Evolutionary conservation across 2,329 filamentous ascomycete species (phyloP).

Genomic region (Dactylellina drechsleri): DNA sequence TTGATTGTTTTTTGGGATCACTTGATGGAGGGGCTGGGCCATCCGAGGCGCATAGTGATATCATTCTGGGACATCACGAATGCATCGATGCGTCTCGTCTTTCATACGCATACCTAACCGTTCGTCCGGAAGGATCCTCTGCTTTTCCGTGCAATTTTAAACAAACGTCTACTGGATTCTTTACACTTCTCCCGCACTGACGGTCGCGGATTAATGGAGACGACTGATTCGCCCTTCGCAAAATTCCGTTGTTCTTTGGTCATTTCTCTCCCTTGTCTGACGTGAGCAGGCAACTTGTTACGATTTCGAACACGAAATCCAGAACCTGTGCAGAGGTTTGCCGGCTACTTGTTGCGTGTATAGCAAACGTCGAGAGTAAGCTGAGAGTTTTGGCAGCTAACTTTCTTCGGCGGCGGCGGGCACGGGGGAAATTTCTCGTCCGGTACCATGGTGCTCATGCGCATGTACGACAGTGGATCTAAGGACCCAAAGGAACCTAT

Average conservation of each 20-base stretch:
- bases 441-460: too few relatives aligned
- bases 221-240: constrained; percentile 31
- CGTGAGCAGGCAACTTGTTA: constrained; percentile 31
- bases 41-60: constrained; percentile 17
- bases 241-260: constrained; percentile 17
- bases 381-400: constrained; percentile 28
- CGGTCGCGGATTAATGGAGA: background rate
- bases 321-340: constrained; percentile 4
- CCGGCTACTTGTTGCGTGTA: constrained; percentile 31
- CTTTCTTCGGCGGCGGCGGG: constrained; percentile 41
- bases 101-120: too few relatives aligned
- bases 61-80: constrained; percentile 9
- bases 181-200: constrained; percentile 5
- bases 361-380: constrained; percentile 46
- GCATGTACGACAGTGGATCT: constrained; percentile 19
- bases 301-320: background rate
- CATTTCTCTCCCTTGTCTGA: constrained; percentile 37
- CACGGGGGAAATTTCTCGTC: constrained; percentile 15
- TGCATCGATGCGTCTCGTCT: background rate
- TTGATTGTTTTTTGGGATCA: constrained; percentile 9
- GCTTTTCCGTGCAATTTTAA: background rate
- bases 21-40: constrained; percentile 29
- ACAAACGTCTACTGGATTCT: constrained; percentile 24
- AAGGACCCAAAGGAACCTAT: constrained; percentile 16
- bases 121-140: too few relatives aligned